Base-by-base conservation (phyloP, 306 rosid species). In the Lathyrus tuberosus region DNA sequence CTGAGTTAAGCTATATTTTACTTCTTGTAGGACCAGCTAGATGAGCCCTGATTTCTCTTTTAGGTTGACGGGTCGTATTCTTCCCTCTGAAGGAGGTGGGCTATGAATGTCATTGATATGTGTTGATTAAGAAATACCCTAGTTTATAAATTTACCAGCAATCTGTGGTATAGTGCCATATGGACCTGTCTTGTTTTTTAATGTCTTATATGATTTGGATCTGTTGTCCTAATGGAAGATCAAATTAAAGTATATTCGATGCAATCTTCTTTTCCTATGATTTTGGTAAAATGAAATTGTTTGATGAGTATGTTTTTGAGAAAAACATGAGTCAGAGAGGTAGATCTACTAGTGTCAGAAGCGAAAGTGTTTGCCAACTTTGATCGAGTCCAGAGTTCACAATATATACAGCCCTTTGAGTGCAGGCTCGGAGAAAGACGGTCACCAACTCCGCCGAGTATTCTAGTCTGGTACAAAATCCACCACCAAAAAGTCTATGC, bases 11-110 rank as follows among this genome's bases (percentile, higher is more conserved):
- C 47, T 58, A 14, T 54, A 44, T 44, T 79, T 54, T 20, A 31
- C 52, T 65, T 30, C 26, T 10, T 84, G 86, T 94, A 91, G 97
- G 97, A 91, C 79, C 91, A 84, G 80, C 82, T 91, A 49, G 97
- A 91, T 40, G 97, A 91, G 82, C 89, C 96, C 42, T 91, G 86
- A 90, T 74, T 69, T 62, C 64, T 70, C 12, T 22, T 64, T 20
- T 43, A 65, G 76, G 81, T 73, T 64, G 79, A 75, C 43, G 67
- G 65, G 68, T 73, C 79, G 70, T 70, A 35, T 73, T 79, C 85
- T 76, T 85, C 79, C 83, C 83, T 73, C 69, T 79, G 80, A 64
- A 72, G 78, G 86, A 81, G 87, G 84, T 85, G 89, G 96, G 86
- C 87, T 80, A 71, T 68, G 79, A 88, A 83, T 86, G 91, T 83